These are phyloP conservation scores for Kodamaea suecica DNA, from an alignment of 1,139 yeast species.

Conservation along the genomic window DNA sequence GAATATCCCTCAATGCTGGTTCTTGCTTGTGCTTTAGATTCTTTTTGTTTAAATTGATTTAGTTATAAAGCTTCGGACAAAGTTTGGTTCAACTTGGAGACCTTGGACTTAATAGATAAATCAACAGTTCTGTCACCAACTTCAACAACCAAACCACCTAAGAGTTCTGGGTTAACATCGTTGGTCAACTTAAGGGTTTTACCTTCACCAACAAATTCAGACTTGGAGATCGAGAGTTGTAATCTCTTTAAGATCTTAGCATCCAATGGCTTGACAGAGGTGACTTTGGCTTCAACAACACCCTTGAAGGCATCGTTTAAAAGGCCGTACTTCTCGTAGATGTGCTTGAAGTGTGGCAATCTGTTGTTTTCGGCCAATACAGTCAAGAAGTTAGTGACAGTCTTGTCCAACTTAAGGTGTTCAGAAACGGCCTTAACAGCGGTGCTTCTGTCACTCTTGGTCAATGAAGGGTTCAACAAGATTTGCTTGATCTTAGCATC, in stretches of 20 bases:
- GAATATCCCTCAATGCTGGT: conserved; percentile 1
- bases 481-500: conserved; percentile 64
- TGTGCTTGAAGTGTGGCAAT: conserved; percentile 62
- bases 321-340: conserved; percentile 69
- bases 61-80: conserved; percentile 75
- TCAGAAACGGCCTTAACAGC: conserved; percentile 63
- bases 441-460: conserved; percentile 67
- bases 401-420: conserved; percentile 62
- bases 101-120: conserved; percentile 80
- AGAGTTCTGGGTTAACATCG: conserved; percentile 81
- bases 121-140: conserved; percentile 97
- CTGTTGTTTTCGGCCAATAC: conserved; percentile 96
- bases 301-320: conserved; percentile 91
- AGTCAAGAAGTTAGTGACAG: conserved; percentile 74
- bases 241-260: conserved; percentile 75
- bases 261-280: conserved; percentile 86
- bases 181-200: conserved; percentile 83
- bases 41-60: neutral
- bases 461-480: conserved; percentile 81
- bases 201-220: conserved; percentile 79
- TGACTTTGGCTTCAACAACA: conserved; percentile 87
- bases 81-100: conserved; percentile 84
- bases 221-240: conserved; percentile 73
- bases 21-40: neutral
- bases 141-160: conserved; percentile 95